Evolutionary conservation across 345 rosid species (phyloP), one percentile per base, ranked within the genome.

Genomic region (Pistacia integerrima): DNA sequence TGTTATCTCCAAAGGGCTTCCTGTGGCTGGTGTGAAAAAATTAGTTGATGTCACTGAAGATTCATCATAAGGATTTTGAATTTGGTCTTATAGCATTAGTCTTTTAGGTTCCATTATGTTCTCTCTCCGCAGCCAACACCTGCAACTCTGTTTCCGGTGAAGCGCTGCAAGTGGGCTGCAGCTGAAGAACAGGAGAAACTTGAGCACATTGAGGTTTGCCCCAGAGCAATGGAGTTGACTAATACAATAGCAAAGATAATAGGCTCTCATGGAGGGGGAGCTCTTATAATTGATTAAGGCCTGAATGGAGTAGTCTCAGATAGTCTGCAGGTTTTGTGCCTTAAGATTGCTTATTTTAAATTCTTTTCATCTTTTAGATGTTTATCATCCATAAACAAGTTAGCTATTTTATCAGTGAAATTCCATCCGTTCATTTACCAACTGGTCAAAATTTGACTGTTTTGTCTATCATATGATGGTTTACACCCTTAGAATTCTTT

Each of bases 241-340:
- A 74, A 80, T 81, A 74, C 85, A 82, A 90, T 96, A 64, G 90
- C 99, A 17, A 78, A 91, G 86, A 90, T 90, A 85, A 87, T 92
- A 84, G 82, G 97, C 51, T 79, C 88, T 68, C 93, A 90, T 82
- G 95, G 97, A 71, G 98, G 99, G 46, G 97, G 98, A 65, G 98
- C 97, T 71, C 93, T 96, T 51, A 91, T 96, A 82, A 92, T 96
- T 70, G 98, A 96, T 82, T 93, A 92, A 78, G 98, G 99, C 76
- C 82, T 76, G 79, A 76, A 93, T 83, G 93, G 86, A 69, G 78
- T 93, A 25, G 85, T 93, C 76, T 91, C 97, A 28, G 98, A 96
- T 75, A 93, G 97, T 81, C 90, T 93, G 79, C 99, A 96, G 99
- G 98, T 93, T 55, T 77, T 79, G 30, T 68, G 48, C 74, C 81